Conservation (phyloP, 2,329 filamentous ascomycete genomes). For the Ascochyta clinopodiicola region DNA sequence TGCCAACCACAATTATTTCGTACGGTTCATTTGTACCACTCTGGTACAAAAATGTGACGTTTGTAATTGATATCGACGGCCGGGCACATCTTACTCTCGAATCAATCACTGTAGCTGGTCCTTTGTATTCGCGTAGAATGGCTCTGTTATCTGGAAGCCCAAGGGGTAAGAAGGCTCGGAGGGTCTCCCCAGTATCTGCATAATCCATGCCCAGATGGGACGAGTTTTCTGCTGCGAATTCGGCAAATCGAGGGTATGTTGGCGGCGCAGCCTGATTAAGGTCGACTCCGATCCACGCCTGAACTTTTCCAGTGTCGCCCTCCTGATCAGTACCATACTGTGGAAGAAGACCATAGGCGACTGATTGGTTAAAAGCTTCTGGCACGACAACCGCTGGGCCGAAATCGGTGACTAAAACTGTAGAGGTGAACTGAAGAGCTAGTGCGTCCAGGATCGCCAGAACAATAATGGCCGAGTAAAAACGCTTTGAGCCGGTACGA, state of each 20-base stretch:
- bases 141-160: neutral
- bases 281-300: neutral
- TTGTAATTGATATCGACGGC: neutral
- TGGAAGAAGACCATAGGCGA: neutral
- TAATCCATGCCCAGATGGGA: neutral
- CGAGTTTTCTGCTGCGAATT: neutral
- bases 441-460: neutral
- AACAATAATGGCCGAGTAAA: neutral
- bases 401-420: conserved; percentile 1
- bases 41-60: neutral
- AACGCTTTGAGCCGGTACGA: neutral
- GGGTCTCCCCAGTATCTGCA: conserved; percentile 1
- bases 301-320: neutral
- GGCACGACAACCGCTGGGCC: neutral
- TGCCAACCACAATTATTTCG: neutral
- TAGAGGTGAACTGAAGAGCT: conserved; percentile 8
- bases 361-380: neutral
- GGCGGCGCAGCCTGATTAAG: neutral
- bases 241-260: conserved; percentile 4
- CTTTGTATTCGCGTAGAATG: neutral
- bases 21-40: neutral
- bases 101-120: conserved; percentile 3
- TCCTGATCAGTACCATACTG: neutral
- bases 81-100: neutral
- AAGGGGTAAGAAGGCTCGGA: conserved; percentile 3